These are phyloP conservation scores for Balakata baccata DNA, from an alignment of 345 rosid genomes.

Conservation along the genomic window DNA sequence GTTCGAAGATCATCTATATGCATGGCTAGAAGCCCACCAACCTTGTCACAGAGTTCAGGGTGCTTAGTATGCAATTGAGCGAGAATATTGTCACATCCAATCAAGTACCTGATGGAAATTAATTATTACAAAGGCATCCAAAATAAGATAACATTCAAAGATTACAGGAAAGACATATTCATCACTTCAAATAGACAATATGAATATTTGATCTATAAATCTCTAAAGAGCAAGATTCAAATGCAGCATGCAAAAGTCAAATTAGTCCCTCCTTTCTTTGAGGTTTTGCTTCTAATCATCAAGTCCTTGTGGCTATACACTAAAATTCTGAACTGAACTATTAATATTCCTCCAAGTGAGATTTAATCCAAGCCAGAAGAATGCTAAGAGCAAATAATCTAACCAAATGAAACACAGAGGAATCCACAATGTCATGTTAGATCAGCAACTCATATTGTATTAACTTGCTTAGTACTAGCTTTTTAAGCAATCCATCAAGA, in stretches of 20 bases:
- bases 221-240: background rate
- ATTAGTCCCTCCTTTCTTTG: background rate
- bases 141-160: background rate
- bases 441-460: conserved; percentile 1
- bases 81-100: conserved; percentile 88
- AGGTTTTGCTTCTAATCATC: background rate
- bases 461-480: background rate
- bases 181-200: conserved; percentile 3
- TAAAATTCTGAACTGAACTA: conserved; percentile 7
- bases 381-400: conserved; percentile 12
- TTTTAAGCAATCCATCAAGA: background rate
- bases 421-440: background rate
- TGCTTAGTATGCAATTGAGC: conserved; percentile 77
- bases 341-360: background rate
- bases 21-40: conserved; percentile 98
- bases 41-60: conserved; percentile 89
- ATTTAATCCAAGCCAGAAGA: background rate
- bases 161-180: background rate
- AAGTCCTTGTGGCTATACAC: background rate
- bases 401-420: background rate
- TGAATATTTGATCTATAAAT: background rate
- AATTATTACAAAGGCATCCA: background rate
- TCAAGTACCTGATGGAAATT: conserved; percentile 60
- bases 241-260: conserved; percentile 3
- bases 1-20: conserved; percentile 90